Conservation (phyloP, 1,284 basidiomycete species). For the Leccinum subatratum region DNA sequence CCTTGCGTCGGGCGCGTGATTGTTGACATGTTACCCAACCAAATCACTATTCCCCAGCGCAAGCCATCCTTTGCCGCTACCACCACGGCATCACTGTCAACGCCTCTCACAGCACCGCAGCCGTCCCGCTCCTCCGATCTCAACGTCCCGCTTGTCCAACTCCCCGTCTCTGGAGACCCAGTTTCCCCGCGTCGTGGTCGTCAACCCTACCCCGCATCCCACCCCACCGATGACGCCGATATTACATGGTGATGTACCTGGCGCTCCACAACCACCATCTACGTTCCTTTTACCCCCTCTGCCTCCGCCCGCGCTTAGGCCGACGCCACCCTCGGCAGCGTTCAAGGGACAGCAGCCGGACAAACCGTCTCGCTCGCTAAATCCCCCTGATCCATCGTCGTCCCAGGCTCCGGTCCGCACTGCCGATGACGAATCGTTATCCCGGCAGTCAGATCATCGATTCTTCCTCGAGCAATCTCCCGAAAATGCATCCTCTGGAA, state of each 20-base stretch:
- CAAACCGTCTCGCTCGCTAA: constrained; percentile 4
- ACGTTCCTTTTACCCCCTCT: constrained; percentile 33
- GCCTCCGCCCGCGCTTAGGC: constrained; percentile 21
- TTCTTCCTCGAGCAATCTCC: constrained; percentile 46
- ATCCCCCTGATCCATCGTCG: constrained; percentile 4
- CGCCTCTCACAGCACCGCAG: constrained; percentile 4
- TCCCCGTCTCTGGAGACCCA: constrained; percentile 19
- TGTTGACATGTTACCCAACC: constrained; percentile 48
- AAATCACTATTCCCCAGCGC: constrained; percentile 21
- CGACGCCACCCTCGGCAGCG: constrained; percentile 1
- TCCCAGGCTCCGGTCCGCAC: constrained; percentile 12
- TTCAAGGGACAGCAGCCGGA: constrained; percentile 1
- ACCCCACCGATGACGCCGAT: constrained; percentile 53
- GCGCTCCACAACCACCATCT: constrained; percentile 24
- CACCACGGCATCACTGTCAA: constrained; percentile 3
- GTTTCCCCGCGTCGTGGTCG: constrained; percentile 50
- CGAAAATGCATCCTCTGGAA: constrained; percentile 36
- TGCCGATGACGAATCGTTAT: constrained; percentile 23
- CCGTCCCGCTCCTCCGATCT: constrained; percentile 11
- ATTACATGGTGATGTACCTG: constrained; percentile 19
- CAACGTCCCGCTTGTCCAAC: constrained; percentile 23
- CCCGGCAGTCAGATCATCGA: constrained; percentile 33
- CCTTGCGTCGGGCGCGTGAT: constrained; percentile 50
- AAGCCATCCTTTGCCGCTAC: constrained; percentile 5
- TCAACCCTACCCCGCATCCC: constrained; percentile 53